Base-by-base conservation (phyloP, 768 basidiomycete species). In the Jaapia argillacea region DNA sequence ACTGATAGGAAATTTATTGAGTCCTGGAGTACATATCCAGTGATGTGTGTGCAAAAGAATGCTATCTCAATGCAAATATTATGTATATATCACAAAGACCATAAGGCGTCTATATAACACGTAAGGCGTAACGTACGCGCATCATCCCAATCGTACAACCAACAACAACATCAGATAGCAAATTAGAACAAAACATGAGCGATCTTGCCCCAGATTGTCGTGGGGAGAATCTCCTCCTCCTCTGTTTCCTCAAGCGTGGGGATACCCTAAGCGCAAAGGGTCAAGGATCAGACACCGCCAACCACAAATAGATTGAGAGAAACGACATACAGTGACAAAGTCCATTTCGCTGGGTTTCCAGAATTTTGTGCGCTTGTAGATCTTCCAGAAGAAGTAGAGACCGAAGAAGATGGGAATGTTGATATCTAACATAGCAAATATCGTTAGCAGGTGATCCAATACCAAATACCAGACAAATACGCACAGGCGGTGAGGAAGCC, bases 191-290 rank as follows among this genome's bases (percentile, higher is more conserved):
- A 0, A 4, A 66, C 36, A 2, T 60, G 60, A 41, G 65, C 70
- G 43, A 82, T 68, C 48, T 72, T 72, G 47, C 74, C 71, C 42
- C 57, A 45, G 31, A 80, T 51, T 16, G 71, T 77, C 40, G 49
- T 66, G 2, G 81, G 79, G 4, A 68, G 69, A 0, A 59, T 58
- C 48, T 71, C 67, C 0, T 74, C 74, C 4, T 54, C 39, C 50
- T 81, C 84, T 0, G 84, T 85, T 60, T 85, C 81, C 59, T 82
- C 80, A 24, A 77, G 40, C 0, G 74, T 71, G 2, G 84, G 84
- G 45, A 85, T 79, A 43, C 81, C 74, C 76, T 81, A 10, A 16
- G 10, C 31, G 16, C 10, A 10, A 16, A 10, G 31, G 10, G 31
- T 33, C 10, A 10, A 33, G 31, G 31, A 10, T 33, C 31, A 10